Evolutionary conservation across 345 rosid genomes (phyloP), one percentile per base, ranked within the genome.

Genomic region (Melaleuca alternifolia): DNA sequence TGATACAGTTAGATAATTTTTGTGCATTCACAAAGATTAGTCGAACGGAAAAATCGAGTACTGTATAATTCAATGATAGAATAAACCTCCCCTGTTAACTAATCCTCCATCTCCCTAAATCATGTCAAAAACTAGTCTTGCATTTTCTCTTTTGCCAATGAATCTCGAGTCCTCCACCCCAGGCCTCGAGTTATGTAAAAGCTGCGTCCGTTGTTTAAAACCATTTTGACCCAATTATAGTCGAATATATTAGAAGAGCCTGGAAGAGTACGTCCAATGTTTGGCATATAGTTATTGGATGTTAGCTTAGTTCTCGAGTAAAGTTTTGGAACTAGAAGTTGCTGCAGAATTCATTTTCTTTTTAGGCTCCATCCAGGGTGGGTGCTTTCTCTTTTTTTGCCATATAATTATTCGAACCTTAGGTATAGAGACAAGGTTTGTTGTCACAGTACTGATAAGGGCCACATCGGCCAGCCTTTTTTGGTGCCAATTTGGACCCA

Each of bases 401-500:
- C 79, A 65, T n/a, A 30, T 83, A 50, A 82, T 71, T 33, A 33
- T 71, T 71, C 79, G 79, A 33, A 71, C 33, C 48, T 71, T 85
- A 10, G 76, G 82, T 24, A 51, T 51, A 51, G 59, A 79, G 84
- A 86, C 71, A 77, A 79, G 62, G 23, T 33, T 77, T 77, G 84
- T 86, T 86, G 87, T 79, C 87, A 86, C 87, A 86, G 76, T 86
- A 46, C 84, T 12, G 9, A 37, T 33, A 54, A 51, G 82, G 71
- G 82, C 84, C 83, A 82, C 26, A 86, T 28, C 61, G 59, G 52
- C 52, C 11, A 20, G 54, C 76, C 84, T 86, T 86, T 86, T 77
- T 11, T 30, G 23, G 84, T 13, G 56, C 53, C 84, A 86, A 30
- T 30, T 54, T 79, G 62, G 87, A 86, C 87, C 87, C 87, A 54